Percentiles rank a stretch among this genome's conserved stretches.
Conservation (phyloP, 805 yeast species). For the Debaryomyces maramus region DNA sequence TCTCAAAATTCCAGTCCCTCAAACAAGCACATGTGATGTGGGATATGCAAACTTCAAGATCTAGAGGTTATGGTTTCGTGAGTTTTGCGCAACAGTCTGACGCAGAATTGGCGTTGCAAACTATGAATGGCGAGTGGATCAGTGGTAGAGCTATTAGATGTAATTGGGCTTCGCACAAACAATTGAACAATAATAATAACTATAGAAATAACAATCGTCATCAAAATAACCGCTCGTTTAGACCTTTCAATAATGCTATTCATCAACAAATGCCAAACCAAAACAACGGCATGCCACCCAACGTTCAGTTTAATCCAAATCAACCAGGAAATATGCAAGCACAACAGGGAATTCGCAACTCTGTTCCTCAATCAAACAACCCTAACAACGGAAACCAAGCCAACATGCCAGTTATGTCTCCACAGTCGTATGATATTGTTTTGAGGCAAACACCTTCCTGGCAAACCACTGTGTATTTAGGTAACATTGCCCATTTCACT, state of each 20-base stretch:
- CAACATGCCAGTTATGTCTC: conserved; percentile 37
- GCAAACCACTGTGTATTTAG: conserved; percentile 85
- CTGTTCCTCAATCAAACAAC: conserved; percentile 4
- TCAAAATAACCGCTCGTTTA: conserved; percentile 13
- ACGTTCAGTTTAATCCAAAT: conserved; percentile 9
- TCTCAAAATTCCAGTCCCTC: conserved; percentile 57
- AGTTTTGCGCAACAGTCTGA: conserved; percentile 65
- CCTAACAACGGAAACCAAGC: conserved; percentile 7
- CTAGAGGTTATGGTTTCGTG: conserved; percentile 90
- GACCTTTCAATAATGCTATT: conserved; percentile 15
- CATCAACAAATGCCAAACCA: conserved; percentile 12
- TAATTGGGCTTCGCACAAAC: conserved; percentile 85
- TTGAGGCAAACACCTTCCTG: conserved; percentile 77
- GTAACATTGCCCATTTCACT: conserved; percentile 77
- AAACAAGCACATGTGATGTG: conserved; percentile 92
- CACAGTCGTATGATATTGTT: conserved; percentile 67
- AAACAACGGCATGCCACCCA: conserved; percentile 8
- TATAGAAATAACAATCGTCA: conserved; percentile 13
- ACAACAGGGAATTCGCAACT: conserved; percentile 1
- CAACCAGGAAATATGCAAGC: conserved; percentile 5
- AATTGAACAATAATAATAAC: conserved; percentile 22
- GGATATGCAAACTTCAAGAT: conserved; percentile 93
- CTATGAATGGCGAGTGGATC: conserved; percentile 72
- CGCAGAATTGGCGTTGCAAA: conserved; percentile 69
- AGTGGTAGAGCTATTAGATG: conserved; percentile 78